Evolutionary conservation across 2,329 filamentous ascomycete species (phyloP), one percentile per base, ranked within the genome.

Genomic region (Fusarium solani-melongenae): DNA sequence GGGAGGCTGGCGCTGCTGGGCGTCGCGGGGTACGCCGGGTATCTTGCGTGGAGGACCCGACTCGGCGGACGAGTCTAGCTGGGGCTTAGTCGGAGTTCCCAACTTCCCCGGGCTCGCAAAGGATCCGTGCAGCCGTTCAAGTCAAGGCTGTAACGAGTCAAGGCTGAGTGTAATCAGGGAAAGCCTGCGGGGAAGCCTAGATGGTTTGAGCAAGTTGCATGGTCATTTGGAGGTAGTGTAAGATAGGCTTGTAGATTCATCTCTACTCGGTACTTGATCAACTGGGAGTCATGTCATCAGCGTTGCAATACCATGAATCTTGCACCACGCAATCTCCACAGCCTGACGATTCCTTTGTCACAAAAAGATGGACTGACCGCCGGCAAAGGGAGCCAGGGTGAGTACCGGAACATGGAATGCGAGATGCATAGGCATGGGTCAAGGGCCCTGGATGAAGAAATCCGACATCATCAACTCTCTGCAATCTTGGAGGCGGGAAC

Each of bases 41-140:
- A 81, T 69, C 68, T 79, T 34, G 33, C 33, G 5, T 82, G 79
- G 78, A 80, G 67, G 66, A 78, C 66, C 31, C 77, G 81, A 8
- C 69, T 82, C 17, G 76, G 79, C 7, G 75, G 76, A 44, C 74
- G 75, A 62, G 31, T 62, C 22, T 77, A 77, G 51, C 31, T 15
- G 9, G 41, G n/a, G 5, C 29, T 29, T 34, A 29, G 59, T 20
- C 11, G 38, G 33, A 58, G 36, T 11, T 46, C 29, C 36, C 46
- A 41, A 39, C 31, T 60, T 55, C 29, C 41, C 58, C 39, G 36
- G 38, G n/a, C 39, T 60, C 27, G 14, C 56, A 36, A 51, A 58
- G 34, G 66, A 55, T 71, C 29, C 57, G 56, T 70, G 39, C 55
- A 39, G 63, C n/a, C 22, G 22, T 7, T 20, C 17, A 31, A 44